Evolutionary conservation across 2,329 filamentous ascomycete genomes (phyloP), one percentile per base, ranked within the genome.

Genomic region (Chrysosporium queenslandicum): DNA sequence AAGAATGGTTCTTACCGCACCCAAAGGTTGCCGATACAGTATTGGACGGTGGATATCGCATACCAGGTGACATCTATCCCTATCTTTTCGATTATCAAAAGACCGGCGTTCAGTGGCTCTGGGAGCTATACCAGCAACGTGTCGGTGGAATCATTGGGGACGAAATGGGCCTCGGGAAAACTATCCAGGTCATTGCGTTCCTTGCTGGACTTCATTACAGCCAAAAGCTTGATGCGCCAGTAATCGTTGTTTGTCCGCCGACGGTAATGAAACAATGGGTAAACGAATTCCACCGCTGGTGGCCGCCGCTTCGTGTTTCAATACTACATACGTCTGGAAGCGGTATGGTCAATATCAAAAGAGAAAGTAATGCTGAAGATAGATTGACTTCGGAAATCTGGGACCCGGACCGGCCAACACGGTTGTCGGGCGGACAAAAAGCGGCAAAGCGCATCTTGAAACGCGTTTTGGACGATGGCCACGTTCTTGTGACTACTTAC

Each of bases 101-200:
- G 68, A 96, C 89, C 0, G 90, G 91, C 2, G 89, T 98, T 2
- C 86, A 95, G 64, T 98, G 92, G 92, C 77, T 98, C 5, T 89
- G 88, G 66, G 91, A 98, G 66, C 74, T 98, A 2, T 91, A 94
- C 65, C 81, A 83, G 52, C 89, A 96, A 65, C 80, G 85, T 55
- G 89, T 95, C 4, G 92, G 92, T 21, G 92, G 92, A 2, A 97
- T 98, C 50, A 79, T 98, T 36, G 92, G 91, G 4, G 92, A 98
- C 63, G 92, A 98, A 68, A 98, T 98, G 92, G 92, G 94, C 0
- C 73, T 98, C n/a, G 92, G 92, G 3, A 98, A 98, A 71, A 98
- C 92, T 1, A 85, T 87, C 23, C 83, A 87, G 63, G 76, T 82
- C 42, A 86, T 87, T 47, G 83, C 88, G 0, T 94, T 94, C 61